A percentile compares a stretch with the other conserved stretches of the same genome.
Conservation (phyloP, 2,329 filamentous ascomycete genomes). For the Fusarium sp. region DNA sequence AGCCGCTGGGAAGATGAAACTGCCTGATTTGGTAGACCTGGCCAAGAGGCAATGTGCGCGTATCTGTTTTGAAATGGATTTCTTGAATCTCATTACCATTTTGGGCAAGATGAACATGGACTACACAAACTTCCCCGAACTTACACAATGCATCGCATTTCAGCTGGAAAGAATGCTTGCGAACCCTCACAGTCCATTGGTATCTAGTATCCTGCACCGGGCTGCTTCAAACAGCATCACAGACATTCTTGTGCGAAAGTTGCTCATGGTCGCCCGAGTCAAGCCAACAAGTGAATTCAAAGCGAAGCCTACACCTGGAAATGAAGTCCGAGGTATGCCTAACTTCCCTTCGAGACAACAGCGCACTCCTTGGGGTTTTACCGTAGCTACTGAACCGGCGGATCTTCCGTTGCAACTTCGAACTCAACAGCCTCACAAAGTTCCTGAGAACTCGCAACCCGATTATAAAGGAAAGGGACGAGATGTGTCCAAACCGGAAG, state of each 20-base stretch:
- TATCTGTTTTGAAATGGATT: not conserved
- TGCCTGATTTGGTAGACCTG: not conserved
- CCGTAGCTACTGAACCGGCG: too few relatives aligned
- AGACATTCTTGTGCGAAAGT: not conserved
- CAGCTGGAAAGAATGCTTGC: not conserved
- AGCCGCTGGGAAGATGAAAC: not conserved
- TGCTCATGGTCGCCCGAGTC: not conserved
- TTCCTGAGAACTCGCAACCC: not conserved
- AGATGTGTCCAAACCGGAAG: not conserved
- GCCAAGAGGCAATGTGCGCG: not conserved
- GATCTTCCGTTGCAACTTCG: accelerated
- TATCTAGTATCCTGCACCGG: not conserved
- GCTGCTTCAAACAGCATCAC: not conserved
- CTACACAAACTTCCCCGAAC: not conserved
- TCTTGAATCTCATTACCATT: not conserved
- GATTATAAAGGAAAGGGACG: not conserved
- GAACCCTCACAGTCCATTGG: not conserved
- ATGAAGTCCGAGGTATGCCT: too few relatives aligned
- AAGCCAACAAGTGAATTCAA: not conserved
- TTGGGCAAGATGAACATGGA: not conserved
- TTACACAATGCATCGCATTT: not conserved
- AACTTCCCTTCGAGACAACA: too few relatives aligned
- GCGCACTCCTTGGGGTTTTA: accelerated
- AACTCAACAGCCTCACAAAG: not conserved
- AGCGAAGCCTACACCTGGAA: not conserved